phyloP scores from a whole-genome alignment of 192 early-diverging fungal species.

The Chytriomyces sp. region DNA sequence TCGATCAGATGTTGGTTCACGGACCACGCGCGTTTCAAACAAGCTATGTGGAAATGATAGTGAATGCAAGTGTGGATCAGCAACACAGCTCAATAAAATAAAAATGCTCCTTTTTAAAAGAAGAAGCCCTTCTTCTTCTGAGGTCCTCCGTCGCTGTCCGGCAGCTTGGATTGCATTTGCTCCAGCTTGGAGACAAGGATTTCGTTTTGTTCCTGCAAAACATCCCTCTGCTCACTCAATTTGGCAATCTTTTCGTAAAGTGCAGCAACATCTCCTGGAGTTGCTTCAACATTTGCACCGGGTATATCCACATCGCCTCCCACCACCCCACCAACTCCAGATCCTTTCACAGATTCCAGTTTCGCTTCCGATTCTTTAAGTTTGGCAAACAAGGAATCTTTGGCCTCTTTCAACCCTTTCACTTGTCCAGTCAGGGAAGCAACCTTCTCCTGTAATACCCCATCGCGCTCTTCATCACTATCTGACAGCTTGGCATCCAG shows the following conservation, averaged over 20 bases:
- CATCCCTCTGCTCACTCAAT: constrained; percentile 25
- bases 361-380: background rate
- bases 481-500: constrained; percentile 17
- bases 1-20: no score
- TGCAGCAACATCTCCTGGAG: background rate
- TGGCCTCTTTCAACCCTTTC: background rate
- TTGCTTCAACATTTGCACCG: background rate
- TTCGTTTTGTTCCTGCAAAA: constrained; percentile 28
- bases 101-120: no score
- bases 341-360: background rate
- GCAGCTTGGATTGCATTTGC: background rate
- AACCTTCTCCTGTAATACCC: background rate
- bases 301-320: background rate
- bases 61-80: no score
- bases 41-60: no score
- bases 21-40: no score
- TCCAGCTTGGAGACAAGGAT: constrained; percentile 14
- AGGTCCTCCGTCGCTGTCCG: background rate
- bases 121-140: constrained; percentile 28
- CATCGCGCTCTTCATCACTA: background rate
- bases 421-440: background rate
- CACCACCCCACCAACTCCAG: background rate
- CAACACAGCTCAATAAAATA: no score
- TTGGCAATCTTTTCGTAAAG: constrained; percentile 23
- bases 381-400: background rate